A percentile compares a stretch with the other conserved stretches of the same genome.
Evolutionary conservation across 2,329 filamentous ascomycete species (phyloP).

Genomic region (Xylariaceae sp.): DNA sequence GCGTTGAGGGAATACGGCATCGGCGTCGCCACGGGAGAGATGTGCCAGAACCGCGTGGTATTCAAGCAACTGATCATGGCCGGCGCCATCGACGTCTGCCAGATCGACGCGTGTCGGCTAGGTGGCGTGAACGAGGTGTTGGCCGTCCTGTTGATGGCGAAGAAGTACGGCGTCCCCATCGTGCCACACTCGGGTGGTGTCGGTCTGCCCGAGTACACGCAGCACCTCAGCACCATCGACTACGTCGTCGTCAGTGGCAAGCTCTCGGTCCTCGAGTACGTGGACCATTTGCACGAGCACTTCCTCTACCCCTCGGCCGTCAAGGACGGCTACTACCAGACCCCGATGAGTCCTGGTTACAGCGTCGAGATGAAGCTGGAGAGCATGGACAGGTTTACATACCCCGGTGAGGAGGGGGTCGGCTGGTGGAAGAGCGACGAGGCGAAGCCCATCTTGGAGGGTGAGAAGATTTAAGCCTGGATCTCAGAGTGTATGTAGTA

Average conservation of each 20-base stretch:
- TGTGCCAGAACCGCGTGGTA: constrained; percentile 91
- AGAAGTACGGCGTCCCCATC: constrained; percentile 72
- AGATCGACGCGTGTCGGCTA: constrained; percentile 84
- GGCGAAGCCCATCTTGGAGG: constrained; percentile 68
- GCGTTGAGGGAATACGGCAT: constrained; percentile 70
- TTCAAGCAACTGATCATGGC: constrained; percentile 86
- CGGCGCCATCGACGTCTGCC: constrained; percentile 79
- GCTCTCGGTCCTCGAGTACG: constrained; percentile 79
- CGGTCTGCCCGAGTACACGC: constrained; percentile 87
- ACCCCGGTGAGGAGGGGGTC: constrained; percentile 69
- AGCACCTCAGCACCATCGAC: constrained; percentile 88
- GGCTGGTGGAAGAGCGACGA: constrained; percentile 84
- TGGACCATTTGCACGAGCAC: constrained; percentile 91
- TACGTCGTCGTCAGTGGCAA: constrained; percentile 83
- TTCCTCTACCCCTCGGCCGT: constrained; percentile 78
- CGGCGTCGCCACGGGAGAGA: constrained; percentile 85
- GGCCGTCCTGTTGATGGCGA: constrained; percentile 81
- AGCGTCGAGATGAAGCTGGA: constrained; percentile 89
- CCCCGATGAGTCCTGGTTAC: constrained; percentile 76
- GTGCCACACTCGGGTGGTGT: constrained; percentile 88
- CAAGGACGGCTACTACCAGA: constrained; percentile 81
- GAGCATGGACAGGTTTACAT: constrained; percentile 76
- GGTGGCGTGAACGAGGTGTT: constrained; percentile 89
- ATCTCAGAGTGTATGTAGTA: too few relatives aligned
- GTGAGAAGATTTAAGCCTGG: constrained; percentile 43